These are phyloP conservation scores for Suillus variegatus DNA, from an alignment of 768 basidiomycete species.

Conservation along the genomic window DNA sequence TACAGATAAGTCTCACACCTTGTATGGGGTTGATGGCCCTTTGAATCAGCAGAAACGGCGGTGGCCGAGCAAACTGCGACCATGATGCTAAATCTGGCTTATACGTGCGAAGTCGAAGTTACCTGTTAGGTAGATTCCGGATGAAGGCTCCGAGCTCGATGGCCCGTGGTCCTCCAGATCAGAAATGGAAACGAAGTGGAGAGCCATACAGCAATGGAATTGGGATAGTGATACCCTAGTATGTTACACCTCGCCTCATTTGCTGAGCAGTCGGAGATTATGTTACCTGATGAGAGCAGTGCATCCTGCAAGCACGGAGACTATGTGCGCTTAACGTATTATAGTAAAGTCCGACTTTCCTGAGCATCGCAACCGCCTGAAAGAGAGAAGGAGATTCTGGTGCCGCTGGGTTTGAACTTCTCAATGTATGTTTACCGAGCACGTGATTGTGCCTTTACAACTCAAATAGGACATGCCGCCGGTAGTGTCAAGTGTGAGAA, in stretches of 20 bases:
- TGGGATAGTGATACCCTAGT: background rate
- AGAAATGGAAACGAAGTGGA: background rate
- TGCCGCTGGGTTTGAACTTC: slow-evolving; percentile 25
- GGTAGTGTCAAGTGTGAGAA: slow-evolving; percentile 38
- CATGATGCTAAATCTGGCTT: slow-evolving; percentile 5
- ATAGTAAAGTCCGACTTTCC: background rate
- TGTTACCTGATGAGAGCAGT: slow-evolving; percentile 1
- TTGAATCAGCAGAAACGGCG: background rate
- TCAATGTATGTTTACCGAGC: slow-evolving; percentile 17
- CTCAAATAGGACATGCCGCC: slow-evolving; percentile 34
- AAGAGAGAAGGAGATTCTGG: background rate
- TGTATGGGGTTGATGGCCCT: slow-evolving; percentile 6
- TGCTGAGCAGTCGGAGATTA: slow-evolving; percentile 2
- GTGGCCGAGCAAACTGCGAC: slow-evolving; percentile 16
- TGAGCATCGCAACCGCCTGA: slow-evolving; percentile 3
- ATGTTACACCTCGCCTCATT: background rate
- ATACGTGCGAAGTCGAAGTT: slow-evolving; percentile 12
- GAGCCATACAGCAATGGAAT: background rate
- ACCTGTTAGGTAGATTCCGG: background rate
- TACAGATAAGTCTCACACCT: slow-evolving; percentile 7
- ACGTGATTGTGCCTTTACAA: slow-evolving; percentile 32
- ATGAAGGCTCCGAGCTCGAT: background rate
- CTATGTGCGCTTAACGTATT: background rate
- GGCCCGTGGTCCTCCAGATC: background rate
- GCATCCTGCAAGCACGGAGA: slow-evolving; percentile 3